Evolutionary conservation across 2,329 filamentous ascomycete genomes (phyloP), one percentile per base, ranked within the genome.

Genomic region (Trichoderma sp.): DNA sequence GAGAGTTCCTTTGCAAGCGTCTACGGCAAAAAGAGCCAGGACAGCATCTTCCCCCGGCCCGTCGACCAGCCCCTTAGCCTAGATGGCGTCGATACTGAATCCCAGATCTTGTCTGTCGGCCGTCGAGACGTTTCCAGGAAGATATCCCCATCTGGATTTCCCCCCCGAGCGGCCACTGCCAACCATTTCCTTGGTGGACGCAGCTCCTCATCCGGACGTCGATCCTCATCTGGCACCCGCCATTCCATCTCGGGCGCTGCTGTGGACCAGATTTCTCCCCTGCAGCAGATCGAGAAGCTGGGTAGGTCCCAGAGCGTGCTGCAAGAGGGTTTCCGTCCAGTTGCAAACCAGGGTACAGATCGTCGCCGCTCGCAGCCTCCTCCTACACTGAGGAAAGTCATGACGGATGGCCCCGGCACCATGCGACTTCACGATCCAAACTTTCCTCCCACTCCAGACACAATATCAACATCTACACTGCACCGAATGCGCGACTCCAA

Each of bases 1-100:
- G 88, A 90, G 75, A 90, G 88, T 74, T 90, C 88, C 0, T 90
- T 91, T 72, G 72, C 85, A 25, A 90, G 88, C 71, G 80, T 91
- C 0, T 91, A 91, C 66, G 88, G 88, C 3, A 76, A 80, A 27
- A 83, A 82, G 69, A 72, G 70, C 8, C 64, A 71, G 2, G 74
- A 75, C 10, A 72, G 71, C 32, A 71, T 72, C 12, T 71, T 72
- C 4, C 68, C 73, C 3, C 67, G 68, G 19, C 70, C 75, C 4
- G 69, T 76, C 4, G 77, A 79, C 22, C 77, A 79, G 39, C 73
- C 75, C 0, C 70, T 75, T 6, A 70, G 72, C 10, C 71, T 76
- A 48, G 75, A 79, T 63, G 76, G 76, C 3, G 63, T 70, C 2
- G 71, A 70, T 9, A 15, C 39, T 9, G 35, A 17, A 19, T 32